These are phyloP conservation scores for Saccharomycopsis oosterbeekiorum DNA, from an alignment of 805 yeast species.

Conservation along the genomic window DNA sequence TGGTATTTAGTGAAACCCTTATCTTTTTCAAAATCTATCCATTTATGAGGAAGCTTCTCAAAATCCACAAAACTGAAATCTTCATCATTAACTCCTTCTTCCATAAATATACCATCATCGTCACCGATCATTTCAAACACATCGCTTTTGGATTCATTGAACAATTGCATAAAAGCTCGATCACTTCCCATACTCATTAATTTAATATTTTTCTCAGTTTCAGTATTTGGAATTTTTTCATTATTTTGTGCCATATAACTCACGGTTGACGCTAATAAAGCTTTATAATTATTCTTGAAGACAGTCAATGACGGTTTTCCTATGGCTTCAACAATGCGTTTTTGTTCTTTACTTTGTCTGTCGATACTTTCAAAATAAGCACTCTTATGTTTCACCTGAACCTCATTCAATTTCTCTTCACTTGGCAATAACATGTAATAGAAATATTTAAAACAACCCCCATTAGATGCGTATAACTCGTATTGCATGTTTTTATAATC, in stretches of 20 bases:
- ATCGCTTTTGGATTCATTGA: neutral
- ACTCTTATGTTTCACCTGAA: slow-evolving; percentile 13
- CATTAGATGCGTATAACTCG: slow-evolving; percentile 40
- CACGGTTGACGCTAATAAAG: neutral
- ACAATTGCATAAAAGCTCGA: neutral
- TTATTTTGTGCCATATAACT: no score
- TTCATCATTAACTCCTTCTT: neutral
- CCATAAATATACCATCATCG: neutral
- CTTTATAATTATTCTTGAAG: neutral
- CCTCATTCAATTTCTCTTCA: slow-evolving; percentile 11
- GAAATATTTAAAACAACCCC: slow-evolving; percentile 35
- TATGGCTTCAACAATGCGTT: slow-evolving; percentile 12
- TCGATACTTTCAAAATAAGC: slow-evolving; percentile 19
- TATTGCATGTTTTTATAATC: slow-evolving; percentile 85
- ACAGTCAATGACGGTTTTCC: slow-evolving; percentile 15
- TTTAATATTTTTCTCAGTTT: slow-evolving; percentile 1
- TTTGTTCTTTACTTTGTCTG: slow-evolving; percentile 16
- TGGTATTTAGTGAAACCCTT: slow-evolving; percentile 30
- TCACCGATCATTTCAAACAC: neutral
- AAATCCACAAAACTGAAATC: slow-evolving; percentile 5
- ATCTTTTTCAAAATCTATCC: slow-evolving; percentile 13
- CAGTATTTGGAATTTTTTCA: neutral
- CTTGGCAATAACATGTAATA: slow-evolving; percentile 60
- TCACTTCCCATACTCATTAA: neutral
- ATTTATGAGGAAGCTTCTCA: slow-evolving; percentile 11